These are phyloP conservation scores for Naganishia onofrii DNA, from an alignment of 768 basidiomycete genomes.

Conservation along the genomic window DNA sequence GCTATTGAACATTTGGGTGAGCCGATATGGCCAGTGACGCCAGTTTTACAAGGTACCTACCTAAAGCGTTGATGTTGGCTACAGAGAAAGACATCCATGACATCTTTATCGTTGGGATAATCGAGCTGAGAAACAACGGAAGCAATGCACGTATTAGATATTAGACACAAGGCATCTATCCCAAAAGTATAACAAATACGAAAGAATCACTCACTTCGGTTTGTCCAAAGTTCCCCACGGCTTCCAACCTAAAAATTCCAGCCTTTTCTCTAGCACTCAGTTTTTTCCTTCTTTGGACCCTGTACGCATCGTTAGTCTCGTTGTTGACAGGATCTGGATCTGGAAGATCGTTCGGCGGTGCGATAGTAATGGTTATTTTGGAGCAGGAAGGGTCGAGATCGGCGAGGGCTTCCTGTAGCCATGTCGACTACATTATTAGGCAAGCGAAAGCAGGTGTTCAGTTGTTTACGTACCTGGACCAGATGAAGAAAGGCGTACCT, in stretches of 20 bases:
- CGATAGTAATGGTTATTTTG: slow-evolving; percentile 76
- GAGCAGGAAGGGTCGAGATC: slow-evolving; percentile 87
- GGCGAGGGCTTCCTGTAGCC: slow-evolving; percentile 86
- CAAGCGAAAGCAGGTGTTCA: background rate
- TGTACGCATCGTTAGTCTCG: background rate
- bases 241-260: slow-evolving; percentile 73
- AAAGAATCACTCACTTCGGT: slow-evolving; percentile 73
- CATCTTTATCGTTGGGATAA: slow-evolving; percentile 87
- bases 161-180: too few species aligned
- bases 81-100: slow-evolving; percentile 88
- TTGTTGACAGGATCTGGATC: background rate
- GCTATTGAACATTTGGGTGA: slow-evolving; percentile 54
- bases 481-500: slow-evolving; percentile 55
- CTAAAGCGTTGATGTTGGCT: slow-evolving; percentile 65
- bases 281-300: background rate
- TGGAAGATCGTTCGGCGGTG: slow-evolving; percentile 57
- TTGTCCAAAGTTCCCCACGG: slow-evolving; percentile 75
- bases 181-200: too few species aligned
- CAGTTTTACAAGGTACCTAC: slow-evolving; percentile 53
- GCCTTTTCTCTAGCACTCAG: slow-evolving; percentile 52
- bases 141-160: background rate
- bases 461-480: background rate
- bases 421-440: slow-evolving; percentile 64
- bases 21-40: background rate
- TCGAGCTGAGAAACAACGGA: slow-evolving; percentile 66